phyloP scores from a whole-genome alignment of 208 protist genomes.

The Acanthamoeba castellanii region DNA sequence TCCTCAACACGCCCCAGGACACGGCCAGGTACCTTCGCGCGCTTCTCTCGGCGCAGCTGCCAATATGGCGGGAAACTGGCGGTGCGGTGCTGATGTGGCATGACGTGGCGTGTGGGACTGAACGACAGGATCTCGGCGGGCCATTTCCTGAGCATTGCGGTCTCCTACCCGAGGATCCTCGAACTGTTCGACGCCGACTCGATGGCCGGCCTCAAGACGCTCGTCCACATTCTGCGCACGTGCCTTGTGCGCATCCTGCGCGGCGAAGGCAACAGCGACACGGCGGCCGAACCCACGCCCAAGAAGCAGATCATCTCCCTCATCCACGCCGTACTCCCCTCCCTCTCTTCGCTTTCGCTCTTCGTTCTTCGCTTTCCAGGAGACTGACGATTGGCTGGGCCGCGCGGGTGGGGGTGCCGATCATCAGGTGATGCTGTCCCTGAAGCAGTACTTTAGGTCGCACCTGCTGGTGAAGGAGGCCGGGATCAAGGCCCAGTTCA shows the following conservation, averaged over 20 bases:
- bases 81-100: background rate
- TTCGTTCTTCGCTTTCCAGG: background rate
- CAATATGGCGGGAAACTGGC: background rate
- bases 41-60: background rate
- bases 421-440: slow-evolving; percentile 31
- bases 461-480: slow-evolving; percentile 72
- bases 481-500: background rate
- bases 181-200: slow-evolving; percentile 62
- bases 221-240: slow-evolving; percentile 60
- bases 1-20: slow-evolving; percentile 51
- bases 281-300: background rate
- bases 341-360: background rate
- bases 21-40: background rate
- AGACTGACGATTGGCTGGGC: background rate
- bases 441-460: slow-evolving; percentile 78
- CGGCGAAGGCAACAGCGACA: background rate
- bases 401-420: background rate
- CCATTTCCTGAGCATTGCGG: slow-evolving; percentile 47
- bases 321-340: slow-evolving; percentile 14
- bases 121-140: slow-evolving; percentile 35
- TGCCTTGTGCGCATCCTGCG: slow-evolving; percentile 20
- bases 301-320: slow-evolving; percentile 74
- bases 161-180: slow-evolving; percentile 48
- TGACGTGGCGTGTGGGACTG: background rate
- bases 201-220: slow-evolving; percentile 41